Conservation (phyloP, 75 land plant species). For the Azolla pinnata region DNA sequence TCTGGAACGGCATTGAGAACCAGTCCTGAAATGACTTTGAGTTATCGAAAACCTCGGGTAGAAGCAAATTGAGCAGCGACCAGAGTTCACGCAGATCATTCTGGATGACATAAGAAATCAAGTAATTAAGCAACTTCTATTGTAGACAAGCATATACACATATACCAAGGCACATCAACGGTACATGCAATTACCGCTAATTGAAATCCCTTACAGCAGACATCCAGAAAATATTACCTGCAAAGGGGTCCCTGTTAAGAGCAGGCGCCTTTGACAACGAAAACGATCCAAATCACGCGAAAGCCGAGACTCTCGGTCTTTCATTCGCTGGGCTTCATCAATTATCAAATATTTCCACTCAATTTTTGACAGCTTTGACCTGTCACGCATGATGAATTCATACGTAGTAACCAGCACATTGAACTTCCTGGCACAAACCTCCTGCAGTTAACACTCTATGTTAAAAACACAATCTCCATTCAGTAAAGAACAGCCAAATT, state of each 20-base stretch:
- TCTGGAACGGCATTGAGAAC: slow-evolving; percentile 97
- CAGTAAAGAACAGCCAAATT: too few relatives aligned
- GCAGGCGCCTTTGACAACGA: slow-evolving; percentile 84
- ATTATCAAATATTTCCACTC: slow-evolving; percentile 99
- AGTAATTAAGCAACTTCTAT: too few relatives aligned
- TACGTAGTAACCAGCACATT: slow-evolving; percentile 98
- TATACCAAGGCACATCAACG: too few relatives aligned
- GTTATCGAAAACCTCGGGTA: slow-evolving; percentile 98
- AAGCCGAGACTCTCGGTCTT: slow-evolving; percentile 92
- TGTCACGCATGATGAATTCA: slow-evolving; percentile 97
- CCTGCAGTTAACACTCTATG: too few relatives aligned
- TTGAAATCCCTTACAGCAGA: too few relatives aligned
- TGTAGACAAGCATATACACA: too few relatives aligned
- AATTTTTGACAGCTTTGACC: slow-evolving; percentile 86
- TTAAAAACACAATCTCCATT: too few relatives aligned
- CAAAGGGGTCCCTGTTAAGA: slow-evolving; percentile 94
- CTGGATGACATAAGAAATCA: slow-evolving; percentile 40
- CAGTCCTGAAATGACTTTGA: slow-evolving; percentile 96
- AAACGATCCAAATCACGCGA: slow-evolving; percentile 98
- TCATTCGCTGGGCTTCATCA: slow-evolving; percentile 99
- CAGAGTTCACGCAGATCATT: slow-evolving; percentile 98
- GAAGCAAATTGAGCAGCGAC: slow-evolving; percentile 92
- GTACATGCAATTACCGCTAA: too few relatives aligned
- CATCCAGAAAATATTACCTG: slow-evolving; percentile 73
- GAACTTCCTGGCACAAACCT: slow-evolving; percentile 89